These are phyloP conservation scores for Maudiozyma humilis DNA, from an alignment of 1,139 yeast species.

Conservation along the genomic window DNA sequence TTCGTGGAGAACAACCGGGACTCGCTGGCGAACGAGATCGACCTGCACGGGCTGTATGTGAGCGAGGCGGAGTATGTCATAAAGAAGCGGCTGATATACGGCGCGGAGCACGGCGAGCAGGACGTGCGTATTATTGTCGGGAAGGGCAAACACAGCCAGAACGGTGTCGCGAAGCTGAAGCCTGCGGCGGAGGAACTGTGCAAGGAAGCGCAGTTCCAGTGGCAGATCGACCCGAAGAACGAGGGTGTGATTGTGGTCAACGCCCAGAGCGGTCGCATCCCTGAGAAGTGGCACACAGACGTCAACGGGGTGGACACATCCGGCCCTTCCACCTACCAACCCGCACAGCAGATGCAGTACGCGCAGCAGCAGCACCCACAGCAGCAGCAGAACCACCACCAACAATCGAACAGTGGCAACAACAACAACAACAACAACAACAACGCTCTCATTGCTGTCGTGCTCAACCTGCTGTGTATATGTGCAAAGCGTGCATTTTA, in stretches of 20 bases:
- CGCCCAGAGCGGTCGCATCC: conserved; percentile 6
- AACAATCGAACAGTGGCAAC: background rate
- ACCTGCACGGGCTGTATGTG: conserved; percentile 83
- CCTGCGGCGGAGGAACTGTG: conserved; percentile 84
- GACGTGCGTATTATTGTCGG: conserved; percentile 73
- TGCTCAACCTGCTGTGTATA: conserved; percentile 14
- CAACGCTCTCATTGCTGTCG: conserved; percentile 11
- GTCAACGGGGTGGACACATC: background rate
- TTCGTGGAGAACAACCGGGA: conserved; percentile 84
- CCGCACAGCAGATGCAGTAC: conserved; percentile 9
- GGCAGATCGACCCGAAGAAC: conserved; percentile 59
- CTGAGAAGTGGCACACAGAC: conserved; percentile 5
- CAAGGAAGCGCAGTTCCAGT: conserved; percentile 50
- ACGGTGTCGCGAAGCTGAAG: conserved; percentile 77
- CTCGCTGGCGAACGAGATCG: conserved; percentile 77
- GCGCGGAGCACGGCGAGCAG: conserved; percentile 50
- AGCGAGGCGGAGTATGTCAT: conserved; percentile 78
- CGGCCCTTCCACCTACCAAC: conserved; percentile 8
- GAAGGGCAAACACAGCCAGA: conserved; percentile 79
- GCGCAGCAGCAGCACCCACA: conserved; percentile 11
- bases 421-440: conserved; percentile 4
- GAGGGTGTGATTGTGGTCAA: conserved; percentile 74
- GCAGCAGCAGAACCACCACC: conserved; percentile 7
- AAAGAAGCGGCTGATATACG: conserved; percentile 64
- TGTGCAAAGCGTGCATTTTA: conserved; percentile 9